Base-by-base conservation (phyloP, 352 stramenopile genomes). In the Phytopythium sindhum region DNA sequence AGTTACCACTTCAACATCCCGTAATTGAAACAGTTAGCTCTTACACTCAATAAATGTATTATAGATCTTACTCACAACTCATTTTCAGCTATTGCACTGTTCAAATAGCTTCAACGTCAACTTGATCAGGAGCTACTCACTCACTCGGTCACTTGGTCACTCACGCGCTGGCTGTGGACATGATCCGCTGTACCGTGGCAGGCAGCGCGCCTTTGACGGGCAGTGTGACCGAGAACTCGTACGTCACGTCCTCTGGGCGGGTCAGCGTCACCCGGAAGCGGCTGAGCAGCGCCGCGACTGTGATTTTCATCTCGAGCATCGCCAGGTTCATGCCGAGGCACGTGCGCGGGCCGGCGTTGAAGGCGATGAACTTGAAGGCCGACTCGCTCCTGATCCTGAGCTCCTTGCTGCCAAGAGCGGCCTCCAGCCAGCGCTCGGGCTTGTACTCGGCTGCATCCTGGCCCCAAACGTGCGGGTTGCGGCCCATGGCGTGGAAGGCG, bases 231-330 rank as follows among this genome's bases (percentile, higher is more conserved):
- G 74, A 81, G 9, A 58, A 52, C 19, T 69, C 67, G 69, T 77
- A 80, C 57, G 69, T 78, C 42, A 78, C 35, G 11, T 57, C 37
- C 61, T 78, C 53, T 0, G 47, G 45, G 52, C 48, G 78, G 35
- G 21, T 64, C 64, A 14, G 73, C 84, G 24, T 63, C 39, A 44
- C 37, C 51, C n/a, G 58, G 57, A 89, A 94, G 24, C 78, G 68
- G 14, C 74, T 72, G 28, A 96, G 61, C 26, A 95, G 47, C 45
- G 60, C 67, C 26, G 70, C 68, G 4, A 78, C 63, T 41, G 89
- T 71, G 29, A 91, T 69, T 51, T 95, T 93, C 69, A 93, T 88
- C 69, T 96, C 80, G 8, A 94, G 63, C 69, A 94, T 71, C 9
- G 88, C 87, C 4, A 96, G 55, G 23, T 79, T 70, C 41, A 77